Evolutionary conservation across 1,284 basidiomycete species (phyloP).

Genomic region (Sporisorium graminicola): DNA sequence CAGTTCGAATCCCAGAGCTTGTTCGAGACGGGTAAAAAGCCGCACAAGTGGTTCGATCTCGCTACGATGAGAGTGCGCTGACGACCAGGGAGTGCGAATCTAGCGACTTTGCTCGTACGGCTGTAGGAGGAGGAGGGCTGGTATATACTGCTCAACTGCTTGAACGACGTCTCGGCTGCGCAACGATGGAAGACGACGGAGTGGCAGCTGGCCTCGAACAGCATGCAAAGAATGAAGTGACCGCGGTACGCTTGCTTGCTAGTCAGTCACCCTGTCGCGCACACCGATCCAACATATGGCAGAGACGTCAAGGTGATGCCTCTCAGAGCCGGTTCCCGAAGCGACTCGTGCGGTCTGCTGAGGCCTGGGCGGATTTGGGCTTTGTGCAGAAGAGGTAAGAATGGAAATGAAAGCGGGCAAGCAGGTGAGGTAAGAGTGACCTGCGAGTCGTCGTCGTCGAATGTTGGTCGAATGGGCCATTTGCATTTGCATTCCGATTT

Average conservation of each 20-base stretch:
- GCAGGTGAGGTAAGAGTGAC: neutral
- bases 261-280: neutral
- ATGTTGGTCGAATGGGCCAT: neutral
- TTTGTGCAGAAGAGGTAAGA: neutral
- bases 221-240: neutral
- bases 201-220: neutral
- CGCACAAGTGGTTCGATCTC: neutral
- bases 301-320: neutral
- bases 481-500: neutral
- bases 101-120: neutral
- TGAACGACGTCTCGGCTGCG: neutral
- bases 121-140: neutral
- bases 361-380: neutral
- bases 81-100: neutral
- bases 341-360: neutral
- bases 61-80: neutral
- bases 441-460: neutral
- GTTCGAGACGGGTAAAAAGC: neutral
- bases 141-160: neutral
- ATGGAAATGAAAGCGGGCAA: neutral
- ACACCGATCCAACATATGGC: neutral
- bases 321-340: neutral
- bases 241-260: neutral
- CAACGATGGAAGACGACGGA: slow-evolving; percentile 1
- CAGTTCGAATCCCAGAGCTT: neutral